Evolutionary conservation across 768 basidiomycete species (phyloP), one percentile per base, ranked within the genome.

Genomic region (Agaricus blazei): DNA sequence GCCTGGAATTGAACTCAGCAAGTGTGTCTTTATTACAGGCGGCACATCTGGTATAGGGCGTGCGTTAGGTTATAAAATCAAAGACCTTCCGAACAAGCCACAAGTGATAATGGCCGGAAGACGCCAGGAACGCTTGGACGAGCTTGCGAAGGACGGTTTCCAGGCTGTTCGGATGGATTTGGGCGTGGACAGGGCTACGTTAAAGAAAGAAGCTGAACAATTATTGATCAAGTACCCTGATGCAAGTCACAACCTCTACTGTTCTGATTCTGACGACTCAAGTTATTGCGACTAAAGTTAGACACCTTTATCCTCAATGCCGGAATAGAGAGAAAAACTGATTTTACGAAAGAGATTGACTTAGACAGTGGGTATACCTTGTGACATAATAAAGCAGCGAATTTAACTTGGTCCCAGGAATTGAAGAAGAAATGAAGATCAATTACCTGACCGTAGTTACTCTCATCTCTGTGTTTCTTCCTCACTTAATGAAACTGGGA

Each of bases 21-120:
- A 76, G 65, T 79, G 79, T 53, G 65, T 82, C 59, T 73, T 83
- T 50, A 68, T 83, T 56, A 72, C 78, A 43, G 81, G 81, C 19
- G 81, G 80, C 1, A 83, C 82, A 2, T 68, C 79, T 29, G 82
- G 82, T 31, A 79, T 84, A 42, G 83, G 84, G 9, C 77, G 80
- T 3, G 75, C 76, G 28, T 74, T 85, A 4, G 82, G 82, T 4
- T 69, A 79, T 9, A 70, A 73, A n/a, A 70, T 83, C 47, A 71
- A 77, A 28, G 65, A 64, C 24, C 70, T 83, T 0, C 77, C 79
- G 0, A 75, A 73, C 40, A 65, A 71, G 34, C 81, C 80, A 1
- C 70, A 67, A 4, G 79, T 83, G 36, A 75, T 84, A 42, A 79
- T 72, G 14, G 66, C 72, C 12, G 81, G 82, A 9, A 72, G 81